Evolutionary conservation across 345 rosid species (phyloP).

Genomic region (Eucalyptus paniculata): DNA sequence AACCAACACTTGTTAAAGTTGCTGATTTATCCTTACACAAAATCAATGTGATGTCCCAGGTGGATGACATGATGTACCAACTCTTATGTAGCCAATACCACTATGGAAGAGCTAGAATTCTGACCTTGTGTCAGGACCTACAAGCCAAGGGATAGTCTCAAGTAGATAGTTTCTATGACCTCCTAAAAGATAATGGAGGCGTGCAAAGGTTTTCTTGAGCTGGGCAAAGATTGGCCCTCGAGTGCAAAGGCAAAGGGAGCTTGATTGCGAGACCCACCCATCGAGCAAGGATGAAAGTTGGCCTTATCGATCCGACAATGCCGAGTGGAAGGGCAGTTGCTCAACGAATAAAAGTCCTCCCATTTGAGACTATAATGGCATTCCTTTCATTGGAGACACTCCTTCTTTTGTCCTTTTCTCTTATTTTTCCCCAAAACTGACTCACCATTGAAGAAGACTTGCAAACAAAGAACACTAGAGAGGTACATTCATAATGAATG

Average conservation of each 20-base stretch:
- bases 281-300: not conserved
- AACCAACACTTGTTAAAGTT: not conserved
- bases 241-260: not conserved
- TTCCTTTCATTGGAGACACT: not conserved
- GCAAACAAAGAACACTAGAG: not conserved
- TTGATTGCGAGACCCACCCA: not conserved
- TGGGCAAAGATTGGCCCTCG: not conserved
- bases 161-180: too few species aligned
- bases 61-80: not conserved
- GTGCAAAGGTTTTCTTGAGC: too few species aligned
- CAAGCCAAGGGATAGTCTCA: too few species aligned
- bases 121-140: fast-evolving
- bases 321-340: not conserved
- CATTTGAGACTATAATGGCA: not conserved
- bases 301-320: not conserved
- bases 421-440: not conserved
- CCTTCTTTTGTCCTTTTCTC: not conserved
- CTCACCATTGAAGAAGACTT: not conserved
- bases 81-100: not conserved
- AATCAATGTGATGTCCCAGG: not conserved
- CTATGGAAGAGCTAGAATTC: too few species aligned
- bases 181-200: too few species aligned
- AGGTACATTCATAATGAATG: not conserved
- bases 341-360: not conserved
- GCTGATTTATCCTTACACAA: not conserved